A percentile compares a stretch with the other conserved stretches of the same genome.
Evolutionary conservation across 352 stramenopile genomes (phyloP).

Genomic region (Pythium sp.): DNA sequence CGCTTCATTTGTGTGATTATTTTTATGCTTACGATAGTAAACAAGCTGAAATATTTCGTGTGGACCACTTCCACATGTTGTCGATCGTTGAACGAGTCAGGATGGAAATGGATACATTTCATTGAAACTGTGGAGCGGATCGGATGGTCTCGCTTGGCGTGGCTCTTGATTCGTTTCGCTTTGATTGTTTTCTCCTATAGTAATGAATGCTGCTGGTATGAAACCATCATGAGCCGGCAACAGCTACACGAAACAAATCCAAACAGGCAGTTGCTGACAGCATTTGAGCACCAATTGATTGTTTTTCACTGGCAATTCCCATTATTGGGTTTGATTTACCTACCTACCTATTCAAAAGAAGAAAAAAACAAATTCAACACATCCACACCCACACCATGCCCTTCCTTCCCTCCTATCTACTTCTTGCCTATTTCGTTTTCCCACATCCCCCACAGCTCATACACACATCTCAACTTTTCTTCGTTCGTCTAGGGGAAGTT

Average conservation of each 20-base stretch:
- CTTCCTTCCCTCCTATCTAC: background rate
- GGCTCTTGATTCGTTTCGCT: background rate
- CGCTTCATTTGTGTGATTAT: background rate
- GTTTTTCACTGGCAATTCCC: background rate
- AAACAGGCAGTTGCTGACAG: background rate
- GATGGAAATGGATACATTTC: background rate
- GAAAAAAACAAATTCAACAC: no score
- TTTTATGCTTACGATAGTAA: background rate
- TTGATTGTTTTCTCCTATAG: background rate
- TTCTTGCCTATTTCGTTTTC: background rate
- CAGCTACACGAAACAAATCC: background rate
- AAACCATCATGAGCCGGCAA: background rate
- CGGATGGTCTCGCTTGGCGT: background rate
- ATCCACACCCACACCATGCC: background rate
- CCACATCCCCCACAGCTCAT: background rate
- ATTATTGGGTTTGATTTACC: background rate
- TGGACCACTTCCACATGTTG: background rate
- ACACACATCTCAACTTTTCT: background rate
- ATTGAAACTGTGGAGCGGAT: background rate
- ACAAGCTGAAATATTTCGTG: background rate
- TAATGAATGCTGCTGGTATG: background rate
- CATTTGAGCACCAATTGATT: background rate
- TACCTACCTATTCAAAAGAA: background rate
- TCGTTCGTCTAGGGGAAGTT: slow-evolving; percentile 16
- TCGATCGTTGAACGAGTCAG: background rate